Evolutionary conservation across 306 rosid species (phyloP), one percentile per base, ranked within the genome.

Genomic region (Herpetospermum pedunculosum): DNA sequence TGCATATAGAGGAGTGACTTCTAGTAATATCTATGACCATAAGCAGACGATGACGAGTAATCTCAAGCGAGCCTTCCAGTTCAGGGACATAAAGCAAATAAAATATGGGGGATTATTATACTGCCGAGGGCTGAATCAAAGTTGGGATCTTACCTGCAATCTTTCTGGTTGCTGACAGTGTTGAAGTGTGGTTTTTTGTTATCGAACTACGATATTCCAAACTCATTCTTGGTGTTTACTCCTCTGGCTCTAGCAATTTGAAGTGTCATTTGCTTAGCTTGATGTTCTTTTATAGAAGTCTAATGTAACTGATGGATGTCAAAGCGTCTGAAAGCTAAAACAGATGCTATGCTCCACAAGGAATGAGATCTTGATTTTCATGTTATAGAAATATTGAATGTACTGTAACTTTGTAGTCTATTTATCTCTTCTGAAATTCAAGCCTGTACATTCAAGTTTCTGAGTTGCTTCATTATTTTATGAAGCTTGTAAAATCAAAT

Each of bases 1-100:
- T 4, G 92, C 97, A 0, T 86, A 1, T 30, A 82, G 88, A 84
- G 97, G 96, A 57, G 96, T 25, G 30, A 53, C 30, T 53, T 53
- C 16, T 53, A 53, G 59, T 2, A 53, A 53, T 53, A 52, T 53
- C 6, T 44, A 44, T 9, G 30, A 53, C 16, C 59, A 53, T 53
- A 53, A 53, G 59, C 30, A 53, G 30, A 7, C 3, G 10, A 48
- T 48, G 19, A 48, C 8, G 15, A 53, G 59, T 30, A 23, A 53
- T 23, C 59, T 53, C 59, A 53, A 53, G 59, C 1, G 30, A 8
- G 59, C 30, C 30, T 53, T 23, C 59, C 0, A 3, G 29, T 21
- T 53, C 30, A 53, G 15, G 30, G 59, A 53, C 30, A 9, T 2
- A 10, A 53, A 53, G 30, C 59, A 53, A 25, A 16, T 23, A 53